phyloP scores from a whole-genome alignment of 2,329 filamentous ascomycete genomes.

The Fonsecaea nubica region DNA sequence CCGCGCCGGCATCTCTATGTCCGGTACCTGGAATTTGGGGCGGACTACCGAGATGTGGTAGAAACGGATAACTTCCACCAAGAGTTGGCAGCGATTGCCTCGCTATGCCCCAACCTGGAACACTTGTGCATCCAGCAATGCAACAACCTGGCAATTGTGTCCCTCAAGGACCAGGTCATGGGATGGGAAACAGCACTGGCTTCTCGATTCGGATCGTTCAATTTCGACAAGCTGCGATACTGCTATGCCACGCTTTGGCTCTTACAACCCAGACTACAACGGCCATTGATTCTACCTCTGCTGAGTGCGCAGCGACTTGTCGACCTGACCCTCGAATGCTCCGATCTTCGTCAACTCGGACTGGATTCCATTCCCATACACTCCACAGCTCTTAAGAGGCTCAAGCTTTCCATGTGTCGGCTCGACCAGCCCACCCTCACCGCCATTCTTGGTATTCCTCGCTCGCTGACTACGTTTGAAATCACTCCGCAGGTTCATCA shows the following conservation, averaged over 20 bases:
- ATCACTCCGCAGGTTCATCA: not conserved
- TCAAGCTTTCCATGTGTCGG: not conserved
- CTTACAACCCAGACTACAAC: not conserved
- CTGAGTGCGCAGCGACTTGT: not conserved
- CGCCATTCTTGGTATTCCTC: not conserved
- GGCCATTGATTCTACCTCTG: not conserved
- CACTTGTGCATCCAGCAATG: not conserved
- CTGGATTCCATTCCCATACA: not conserved
- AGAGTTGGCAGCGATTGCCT: not conserved
- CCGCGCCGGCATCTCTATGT: not conserved
- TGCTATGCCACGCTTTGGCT: not conserved
- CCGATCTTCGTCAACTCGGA: not conserved
- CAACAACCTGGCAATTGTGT: no score
- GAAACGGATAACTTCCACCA: not conserved
- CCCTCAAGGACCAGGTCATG: not conserved
- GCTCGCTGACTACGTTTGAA: not conserved
- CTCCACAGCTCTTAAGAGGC: not conserved
- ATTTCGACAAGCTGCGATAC: not conserved
- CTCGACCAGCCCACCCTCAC: not conserved
- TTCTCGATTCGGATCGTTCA: not conserved
- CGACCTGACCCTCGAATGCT: not conserved
- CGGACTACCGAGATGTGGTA: not conserved
- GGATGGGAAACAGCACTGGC: not conserved
- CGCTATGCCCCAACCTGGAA: not conserved
- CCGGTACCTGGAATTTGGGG: not conserved